Evolutionary conservation across 495 filamentous ascomycete species (phyloP).

Genomic region (Entonaema liquescens): DNA sequence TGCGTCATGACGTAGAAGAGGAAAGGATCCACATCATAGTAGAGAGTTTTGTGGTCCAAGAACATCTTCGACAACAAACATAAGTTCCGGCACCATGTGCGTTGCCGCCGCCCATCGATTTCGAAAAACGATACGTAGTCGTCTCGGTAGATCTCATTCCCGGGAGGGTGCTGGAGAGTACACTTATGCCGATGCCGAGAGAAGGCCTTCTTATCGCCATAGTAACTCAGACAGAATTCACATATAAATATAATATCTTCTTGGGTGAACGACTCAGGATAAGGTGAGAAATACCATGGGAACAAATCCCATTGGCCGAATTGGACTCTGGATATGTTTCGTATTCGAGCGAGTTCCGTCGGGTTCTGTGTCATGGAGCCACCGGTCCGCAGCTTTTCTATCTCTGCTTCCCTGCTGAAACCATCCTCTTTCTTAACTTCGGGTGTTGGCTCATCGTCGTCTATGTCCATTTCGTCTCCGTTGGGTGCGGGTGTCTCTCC

Average conservation of each 20-base stretch:
- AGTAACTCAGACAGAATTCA: slow-evolving; percentile 96
- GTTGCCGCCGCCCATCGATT: slow-evolving; percentile 93
- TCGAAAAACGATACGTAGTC: slow-evolving; percentile 95
- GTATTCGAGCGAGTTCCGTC: slow-evolving; percentile 93
- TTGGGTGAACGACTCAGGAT: slow-evolving; percentile 86
- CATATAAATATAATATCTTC: slow-evolving; percentile 93
- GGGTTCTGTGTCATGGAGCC: slow-evolving; percentile 99
- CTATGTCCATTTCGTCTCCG: slow-evolving; percentile 58
- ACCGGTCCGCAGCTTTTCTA: slow-evolving; percentile 89
- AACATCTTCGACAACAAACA: slow-evolving; percentile 96
- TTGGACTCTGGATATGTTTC: slow-evolving; percentile 90
- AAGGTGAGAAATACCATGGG: slow-evolving; percentile 99
- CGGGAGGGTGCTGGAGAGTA: slow-evolving; percentile 89
- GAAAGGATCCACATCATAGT: slow-evolving; percentile 99
- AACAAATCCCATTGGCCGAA: slow-evolving; percentile 93
- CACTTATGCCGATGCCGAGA: slow-evolving; percentile 88
- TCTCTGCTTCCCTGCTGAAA: slow-evolving; percentile 90
- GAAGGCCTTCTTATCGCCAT: slow-evolving; percentile 79
- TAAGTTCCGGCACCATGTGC: slow-evolving; percentile 96
- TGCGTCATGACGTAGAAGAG: slow-evolving; percentile 98
- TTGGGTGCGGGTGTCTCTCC: slow-evolving; percentile 59
- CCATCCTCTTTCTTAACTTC: slow-evolving; percentile 53
- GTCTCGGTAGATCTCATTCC: slow-evolving; percentile 98
- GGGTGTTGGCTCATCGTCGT: slow-evolving; percentile 54
- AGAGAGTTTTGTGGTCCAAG: slow-evolving; percentile 98